These are phyloP conservation scores for Dendrobium chrysotoxum DNA, from an alignment of 106 monocot species.

Conservation along the genomic window DNA sequence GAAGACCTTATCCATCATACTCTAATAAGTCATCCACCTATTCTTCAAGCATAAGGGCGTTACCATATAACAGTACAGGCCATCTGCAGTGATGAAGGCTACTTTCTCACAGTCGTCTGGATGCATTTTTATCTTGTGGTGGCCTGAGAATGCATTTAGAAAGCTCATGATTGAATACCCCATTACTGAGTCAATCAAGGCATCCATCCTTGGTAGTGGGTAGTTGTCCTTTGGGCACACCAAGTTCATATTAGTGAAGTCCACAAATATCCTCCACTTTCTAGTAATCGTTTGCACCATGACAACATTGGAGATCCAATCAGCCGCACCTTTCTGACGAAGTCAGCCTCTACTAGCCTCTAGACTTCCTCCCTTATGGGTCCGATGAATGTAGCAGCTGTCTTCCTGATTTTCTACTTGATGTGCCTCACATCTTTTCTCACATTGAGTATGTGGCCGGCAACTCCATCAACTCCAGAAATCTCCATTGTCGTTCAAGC, in stretches of 20 bases:
- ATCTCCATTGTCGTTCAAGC: not conserved
- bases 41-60: not conserved
- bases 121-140: not conserved
- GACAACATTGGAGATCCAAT: not conserved
- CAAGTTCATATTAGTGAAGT: not conserved
- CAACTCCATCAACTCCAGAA: not conserved
- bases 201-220: not conserved
- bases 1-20: not conserved
- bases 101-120: not conserved
- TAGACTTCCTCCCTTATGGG: not conserved
- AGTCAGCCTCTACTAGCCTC: not conserved
- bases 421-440: not conserved
- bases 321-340: not conserved
- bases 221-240: not conserved
- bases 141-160: not conserved
- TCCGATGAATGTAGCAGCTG: no score
- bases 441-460: not conserved
- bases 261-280: constrained; percentile 7
- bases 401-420: no score
- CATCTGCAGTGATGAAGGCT: not conserved
- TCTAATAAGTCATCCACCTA: not conserved
- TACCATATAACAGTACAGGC: not conserved
- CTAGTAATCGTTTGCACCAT: not conserved
- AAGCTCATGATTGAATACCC: not conserved
- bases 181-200: not conserved